Percentiles rank a stretch among this genome's conserved stretches.
Conservation (phyloP, 176 grass and related monocot species). For the Poa annua region DNA sequence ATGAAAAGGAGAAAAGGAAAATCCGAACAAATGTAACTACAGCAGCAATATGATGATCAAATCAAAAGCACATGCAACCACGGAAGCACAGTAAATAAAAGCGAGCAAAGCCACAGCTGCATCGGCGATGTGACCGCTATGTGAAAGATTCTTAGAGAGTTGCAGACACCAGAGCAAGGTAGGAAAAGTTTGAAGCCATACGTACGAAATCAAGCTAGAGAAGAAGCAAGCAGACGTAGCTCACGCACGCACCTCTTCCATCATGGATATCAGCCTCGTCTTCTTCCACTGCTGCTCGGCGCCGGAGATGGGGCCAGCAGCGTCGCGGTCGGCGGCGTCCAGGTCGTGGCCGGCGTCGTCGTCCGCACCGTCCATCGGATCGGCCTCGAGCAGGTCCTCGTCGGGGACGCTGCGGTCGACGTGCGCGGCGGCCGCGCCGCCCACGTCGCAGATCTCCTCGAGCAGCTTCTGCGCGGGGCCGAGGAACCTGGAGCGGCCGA, state of each 20-base stretch:
- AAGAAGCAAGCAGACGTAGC: background rate
- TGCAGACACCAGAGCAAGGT: slow-evolving; percentile 15
- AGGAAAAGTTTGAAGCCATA: slow-evolving; percentile 26
- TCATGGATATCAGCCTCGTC: slow-evolving; percentile 86
- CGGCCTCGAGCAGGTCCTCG: slow-evolving; percentile 51
- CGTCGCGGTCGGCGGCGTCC: slow-evolving; percentile 44
- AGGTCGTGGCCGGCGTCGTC: slow-evolving; percentile 46
- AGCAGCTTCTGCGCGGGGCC: slow-evolving; percentile 83
- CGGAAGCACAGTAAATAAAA: slow-evolving; percentile 65
- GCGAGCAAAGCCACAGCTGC: slow-evolving; percentile 51
- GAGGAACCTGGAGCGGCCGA: slow-evolving; percentile 79
- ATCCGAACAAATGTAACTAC: slow-evolving; percentile 52
- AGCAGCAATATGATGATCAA: slow-evolving; percentile 63
- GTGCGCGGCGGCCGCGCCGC: slow-evolving; percentile 40
- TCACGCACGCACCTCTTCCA: slow-evolving; percentile 89
- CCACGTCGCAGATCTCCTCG: slow-evolving; percentile 82
- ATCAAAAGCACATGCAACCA: slow-evolving; percentile 69
- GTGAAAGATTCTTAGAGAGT: slow-evolving; percentile 77
- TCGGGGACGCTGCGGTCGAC: slow-evolving; percentile 38
- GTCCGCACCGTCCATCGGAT: slow-evolving; percentile 50
- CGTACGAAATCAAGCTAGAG: background rate
- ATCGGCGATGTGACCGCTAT: slow-evolving; percentile 54
- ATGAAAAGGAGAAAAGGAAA: slow-evolving; percentile 26
- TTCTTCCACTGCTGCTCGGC: slow-evolving; percentile 97
- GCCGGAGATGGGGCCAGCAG: slow-evolving; percentile 44